These are phyloP conservation scores for Starmerella roubikii DNA, from an alignment of 805 yeast species.

Conservation along the genomic window DNA sequence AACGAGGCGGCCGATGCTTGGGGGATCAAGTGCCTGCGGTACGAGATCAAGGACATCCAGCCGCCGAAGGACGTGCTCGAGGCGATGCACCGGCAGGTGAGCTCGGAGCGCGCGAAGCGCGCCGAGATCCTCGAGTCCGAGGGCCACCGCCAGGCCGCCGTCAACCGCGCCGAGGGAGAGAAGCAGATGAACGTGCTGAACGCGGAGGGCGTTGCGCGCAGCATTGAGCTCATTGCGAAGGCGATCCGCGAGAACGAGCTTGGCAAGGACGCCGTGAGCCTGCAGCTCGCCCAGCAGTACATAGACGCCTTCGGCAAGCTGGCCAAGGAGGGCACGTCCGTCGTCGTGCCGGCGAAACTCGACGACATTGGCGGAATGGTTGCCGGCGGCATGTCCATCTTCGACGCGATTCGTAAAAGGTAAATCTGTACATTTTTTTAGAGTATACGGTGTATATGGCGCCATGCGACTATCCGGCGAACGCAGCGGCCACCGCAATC, in stretches of 20 bases:
- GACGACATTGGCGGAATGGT: constrained; percentile 63
- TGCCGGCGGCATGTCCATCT: constrained; percentile 65
- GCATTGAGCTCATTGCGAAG: constrained; percentile 47
- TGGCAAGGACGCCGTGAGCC: constrained; percentile 60
- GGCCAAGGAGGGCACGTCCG: constrained; percentile 69
- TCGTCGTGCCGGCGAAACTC: constrained; percentile 62
- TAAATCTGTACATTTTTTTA: too few relatives aligned
- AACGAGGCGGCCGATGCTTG: constrained; percentile 76
- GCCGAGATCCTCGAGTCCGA: constrained; percentile 81
- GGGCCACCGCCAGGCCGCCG: constrained; percentile 65
- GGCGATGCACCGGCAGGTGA: constrained; percentile 84
- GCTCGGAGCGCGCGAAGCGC: constrained; percentile 74
- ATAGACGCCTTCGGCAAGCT: constrained; percentile 68
- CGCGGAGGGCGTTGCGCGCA: constrained; percentile 73
- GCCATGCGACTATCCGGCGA: too few relatives aligned
- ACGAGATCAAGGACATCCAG: constrained; percentile 77
- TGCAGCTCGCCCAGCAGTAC: constrained; percentile 73
- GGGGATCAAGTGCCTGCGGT: constrained; percentile 75
- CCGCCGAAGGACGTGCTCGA: constrained; percentile 76
- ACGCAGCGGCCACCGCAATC: too few relatives aligned
- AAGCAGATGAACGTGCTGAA: constrained; percentile 55
- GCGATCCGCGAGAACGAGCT: constrained; percentile 58
- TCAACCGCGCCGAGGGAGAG: constrained; percentile 75
- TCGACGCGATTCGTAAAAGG: constrained; percentile 42
- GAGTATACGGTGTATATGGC: too few relatives aligned